Base-by-base conservation (phyloP, 1,284 basidiomycete species). In the Melampsora larici-populina region DNA sequence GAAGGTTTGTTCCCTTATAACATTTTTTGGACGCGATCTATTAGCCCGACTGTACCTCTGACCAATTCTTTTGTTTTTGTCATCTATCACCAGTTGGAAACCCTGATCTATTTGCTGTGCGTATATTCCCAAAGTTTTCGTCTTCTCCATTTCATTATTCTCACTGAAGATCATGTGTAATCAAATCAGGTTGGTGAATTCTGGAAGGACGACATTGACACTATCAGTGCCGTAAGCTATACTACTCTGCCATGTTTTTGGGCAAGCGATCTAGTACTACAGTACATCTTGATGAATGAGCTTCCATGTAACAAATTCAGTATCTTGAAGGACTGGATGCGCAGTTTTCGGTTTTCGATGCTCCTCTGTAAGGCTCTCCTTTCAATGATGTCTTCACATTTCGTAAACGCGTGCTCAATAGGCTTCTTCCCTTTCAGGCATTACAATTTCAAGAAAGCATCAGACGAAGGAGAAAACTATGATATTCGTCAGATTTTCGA, bases 151-250 rank as follows among this genome's bases (percentile, higher is more conserved):
- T 43, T 43, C 5, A 8, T 13, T 13, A 7, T 43, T 43, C 40
- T 43, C 6, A 43, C 11, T 43, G 40, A 43, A 1, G 40, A 13
- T 43, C 40, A 13, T 43, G 11, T 43, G 40, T 43, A 13, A 51
- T n/a, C 29, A 26, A 26, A 5, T 8, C 33, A 64, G 63, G 80
- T 81, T 7, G 80, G 80, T 64, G 80, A 80, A 81, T 87, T 87
- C 82, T 87, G 86, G 86, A 86, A 87, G 79, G 86, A 86, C 81
- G 85, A 84, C 17, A 84, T 90, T 13, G 85, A 83, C 26, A 92
- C 94, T 83, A 83, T 94, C 79, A 91, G 90, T 40, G 80, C 86
- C 87, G 7, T 95, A 90, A 82, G 81, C 96, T 70, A 89, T 91
- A 79, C 80, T 64, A n/a, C 21, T 33, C 40, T 43, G 6, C 11